These are phyloP conservation scores for Dendrobium nobile DNA, from an alignment of 106 monocot genomes.

Conservation along the genomic window DNA sequence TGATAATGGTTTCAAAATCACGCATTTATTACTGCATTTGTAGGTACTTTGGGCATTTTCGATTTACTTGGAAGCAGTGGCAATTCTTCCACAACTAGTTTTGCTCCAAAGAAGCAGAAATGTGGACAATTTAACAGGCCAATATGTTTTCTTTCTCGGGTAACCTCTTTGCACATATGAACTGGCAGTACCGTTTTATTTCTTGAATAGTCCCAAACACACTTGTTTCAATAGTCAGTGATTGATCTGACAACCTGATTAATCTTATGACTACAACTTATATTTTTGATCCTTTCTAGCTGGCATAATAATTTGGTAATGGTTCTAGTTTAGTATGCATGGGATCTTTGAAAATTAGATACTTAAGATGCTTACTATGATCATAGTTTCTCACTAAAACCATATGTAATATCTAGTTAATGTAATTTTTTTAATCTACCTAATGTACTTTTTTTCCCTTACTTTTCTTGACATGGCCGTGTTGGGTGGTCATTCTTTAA, in stretches of 20 bases:
- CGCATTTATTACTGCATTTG: not conserved
- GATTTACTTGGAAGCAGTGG: conserved; percentile 78
- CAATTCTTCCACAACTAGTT: conserved; percentile 86
- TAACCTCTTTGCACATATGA: conserved; percentile 4
- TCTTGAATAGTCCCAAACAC: not conserved
- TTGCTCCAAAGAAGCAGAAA: conserved; percentile 78
- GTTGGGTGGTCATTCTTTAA: not conserved
- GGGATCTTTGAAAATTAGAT: not conserved
- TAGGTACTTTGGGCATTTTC: conserved; percentile 84
- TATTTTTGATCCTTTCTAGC: too few species aligned
- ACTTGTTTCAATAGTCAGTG: not conserved
- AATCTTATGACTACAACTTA: too few species aligned
- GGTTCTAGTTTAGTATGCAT: not conserved
- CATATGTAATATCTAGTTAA: not conserved
- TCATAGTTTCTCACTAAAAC: not conserved
- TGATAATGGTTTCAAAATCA: not conserved
- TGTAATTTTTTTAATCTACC: not conserved
- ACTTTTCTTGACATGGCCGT: not conserved
- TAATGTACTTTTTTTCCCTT: not conserved
- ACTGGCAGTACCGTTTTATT: not conserved
- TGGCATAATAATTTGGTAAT: too few species aligned
- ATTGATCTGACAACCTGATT: too few species aligned
- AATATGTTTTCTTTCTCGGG: conserved; percentile 89
- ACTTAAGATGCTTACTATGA: not conserved
- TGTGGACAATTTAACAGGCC: conserved; percentile 84